Base-by-base conservation (phyloP, 371 early-diverging fungal species). In the Saksenaea oblongispora region DNA sequence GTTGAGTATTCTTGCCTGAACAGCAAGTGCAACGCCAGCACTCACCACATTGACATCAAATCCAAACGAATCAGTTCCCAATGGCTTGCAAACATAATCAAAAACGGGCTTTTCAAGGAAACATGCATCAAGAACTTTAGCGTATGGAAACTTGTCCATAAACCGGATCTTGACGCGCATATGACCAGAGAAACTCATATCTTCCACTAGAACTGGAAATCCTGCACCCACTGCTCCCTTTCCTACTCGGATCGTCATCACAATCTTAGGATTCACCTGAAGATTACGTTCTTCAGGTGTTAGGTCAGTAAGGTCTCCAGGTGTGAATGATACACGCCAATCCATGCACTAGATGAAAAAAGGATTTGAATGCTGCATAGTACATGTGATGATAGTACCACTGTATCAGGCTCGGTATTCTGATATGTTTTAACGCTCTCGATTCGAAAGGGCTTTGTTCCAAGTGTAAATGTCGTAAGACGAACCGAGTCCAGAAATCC, bases 401-500 rank as follows among this genome's bases (percentile, higher is more conserved):
- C 88, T 9, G 86, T 84, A 74, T 98, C 94, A 17, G 90, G 87
- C 34, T 89, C 89, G 54, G 89, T 86, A 39, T 88, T 82, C 41
- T 88, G 84, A 64, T 87, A 94, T 0, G 91, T 87, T 65, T 89
- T 87, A 51, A 99, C 89, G 18, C 85, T 83, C 57, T 96, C 95
- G 17, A 99, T 86, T 2, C 93, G 84, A 26, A 99, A 98, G 13
- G 99, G 89, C 66, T 93, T 92, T 15, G 95, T 95, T 15, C 99
- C 99, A 63, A 99, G 84, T 1, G 99, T 99, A 72, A 99, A 97
- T 18, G 93, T 91, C 7, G 96, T 89, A 26, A 99, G 84, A 18
- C 88, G 81, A 39, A 99, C 82, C 17, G 93, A 92, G 65, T 95
- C 96, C 58, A 98, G 73, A 75, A 98, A 95, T 1, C 87, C 84